A percentile compares a stretch with the other conserved stretches of the same genome.
Evolutionary conservation across 306 rosid genomes (phyloP).

Genomic region (Dicorynia guianensis): DNA sequence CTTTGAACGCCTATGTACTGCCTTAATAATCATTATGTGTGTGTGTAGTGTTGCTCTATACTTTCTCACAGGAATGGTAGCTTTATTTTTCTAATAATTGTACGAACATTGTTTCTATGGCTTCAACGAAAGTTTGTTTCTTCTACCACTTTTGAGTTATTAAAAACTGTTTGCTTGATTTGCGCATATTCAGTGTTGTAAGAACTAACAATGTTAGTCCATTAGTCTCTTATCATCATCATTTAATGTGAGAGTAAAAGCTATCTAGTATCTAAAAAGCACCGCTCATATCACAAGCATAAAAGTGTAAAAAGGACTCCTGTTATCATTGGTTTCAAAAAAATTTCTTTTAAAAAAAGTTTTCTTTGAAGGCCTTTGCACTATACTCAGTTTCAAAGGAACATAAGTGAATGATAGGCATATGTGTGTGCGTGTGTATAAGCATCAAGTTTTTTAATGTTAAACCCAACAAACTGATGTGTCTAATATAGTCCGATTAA

Average conservation of each 20-base stretch:
- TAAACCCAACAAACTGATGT: not conserved
- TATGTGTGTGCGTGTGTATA: not conserved
- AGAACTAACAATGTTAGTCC: not conserved
- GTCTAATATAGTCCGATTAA: not conserved
- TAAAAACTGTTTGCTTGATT: constrained; percentile 22
- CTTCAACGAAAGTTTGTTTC: constrained; percentile 16
- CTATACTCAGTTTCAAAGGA: not conserved
- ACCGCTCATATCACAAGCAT: not conserved
- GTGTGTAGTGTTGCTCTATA: constrained; percentile 5
- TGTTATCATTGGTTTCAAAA: not conserved
- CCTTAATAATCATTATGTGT: constrained; percentile 28
- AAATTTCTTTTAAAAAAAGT: not conserved
- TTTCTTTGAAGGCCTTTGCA: not conserved
- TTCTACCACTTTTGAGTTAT: constrained; percentile 1
- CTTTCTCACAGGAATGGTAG: constrained; percentile 7
- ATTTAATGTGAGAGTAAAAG: constrained; percentile 17
- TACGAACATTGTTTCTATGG: not conserved
- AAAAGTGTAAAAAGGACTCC: not conserved
- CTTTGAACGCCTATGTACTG: constrained; percentile 11
- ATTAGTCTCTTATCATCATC: constrained; percentile 2
- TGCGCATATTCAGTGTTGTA: not conserved
- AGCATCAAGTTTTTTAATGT: not conserved
- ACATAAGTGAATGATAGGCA: not conserved
- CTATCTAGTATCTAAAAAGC: not conserved
- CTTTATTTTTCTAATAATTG: constrained; percentile 11